phyloP scores from a whole-genome alignment of 2,329 filamentous ascomycete species.

The Ophiognomonia clavigignenti-juglandacearum region DNA sequence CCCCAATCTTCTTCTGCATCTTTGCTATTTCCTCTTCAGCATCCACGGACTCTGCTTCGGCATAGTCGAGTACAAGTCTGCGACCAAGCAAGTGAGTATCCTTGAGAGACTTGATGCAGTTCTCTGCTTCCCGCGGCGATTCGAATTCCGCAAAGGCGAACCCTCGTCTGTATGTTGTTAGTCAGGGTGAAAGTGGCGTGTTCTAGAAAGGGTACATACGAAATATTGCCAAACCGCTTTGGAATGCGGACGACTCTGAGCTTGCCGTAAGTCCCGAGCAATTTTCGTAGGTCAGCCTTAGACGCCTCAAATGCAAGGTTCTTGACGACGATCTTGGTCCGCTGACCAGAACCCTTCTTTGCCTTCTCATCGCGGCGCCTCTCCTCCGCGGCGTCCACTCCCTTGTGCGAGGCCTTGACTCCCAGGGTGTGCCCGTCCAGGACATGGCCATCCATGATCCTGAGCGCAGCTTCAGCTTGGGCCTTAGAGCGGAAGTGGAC shows the following conservation, averaged over 20 bases:
- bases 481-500: constrained; percentile 77
- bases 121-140: constrained; percentile 79
- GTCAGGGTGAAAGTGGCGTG: neutral
- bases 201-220: constrained; percentile 28
- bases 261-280: constrained; percentile 88
- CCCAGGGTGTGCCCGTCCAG: constrained; percentile 84
- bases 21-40: constrained; percentile 93
- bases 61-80: constrained; percentile 85
- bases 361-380: constrained; percentile 75
- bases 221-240: constrained; percentile 85
- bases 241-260: constrained; percentile 89
- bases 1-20: constrained; percentile 93
- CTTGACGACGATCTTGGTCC: constrained; percentile 95
- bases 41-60: constrained; percentile 81
- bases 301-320: constrained; percentile 94
- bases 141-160: constrained; percentile 98
- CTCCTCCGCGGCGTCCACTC: constrained; percentile 82
- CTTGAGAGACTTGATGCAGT: constrained; percentile 83
- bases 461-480: constrained; percentile 73
- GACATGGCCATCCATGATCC: constrained; percentile 81
- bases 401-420: constrained; percentile 83
- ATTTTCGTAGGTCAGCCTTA: constrained; percentile 82
- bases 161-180: constrained; percentile 49
- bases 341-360: constrained; percentile 70
- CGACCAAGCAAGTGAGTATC: constrained; percentile 92